phyloP scores from a whole-genome alignment of 768 basidiomycete species.

The Piloderma croceum region DNA sequence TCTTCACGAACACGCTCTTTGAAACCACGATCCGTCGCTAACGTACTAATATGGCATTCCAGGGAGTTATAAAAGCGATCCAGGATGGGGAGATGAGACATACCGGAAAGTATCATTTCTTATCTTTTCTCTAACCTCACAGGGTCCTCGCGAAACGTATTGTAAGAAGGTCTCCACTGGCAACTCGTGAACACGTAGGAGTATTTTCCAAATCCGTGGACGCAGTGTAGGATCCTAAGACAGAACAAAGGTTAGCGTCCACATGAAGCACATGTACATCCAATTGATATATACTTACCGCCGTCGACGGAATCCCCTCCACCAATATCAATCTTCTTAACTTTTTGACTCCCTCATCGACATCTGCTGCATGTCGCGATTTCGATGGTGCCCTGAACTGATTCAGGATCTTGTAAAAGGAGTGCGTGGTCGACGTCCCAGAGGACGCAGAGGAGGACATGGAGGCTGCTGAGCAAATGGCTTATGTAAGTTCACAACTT shows the following conservation, averaged over 20 bases:
- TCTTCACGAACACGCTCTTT: slow-evolving; percentile 96
- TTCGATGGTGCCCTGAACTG: slow-evolving; percentile 63
- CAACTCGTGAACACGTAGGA: slow-evolving; percentile 75
- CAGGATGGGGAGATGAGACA: slow-evolving; percentile 7
- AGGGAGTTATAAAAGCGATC: slow-evolving; percentile 2
- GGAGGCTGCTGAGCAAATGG: no score
- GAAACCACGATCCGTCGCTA: slow-evolving; percentile 96
- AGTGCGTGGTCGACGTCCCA: slow-evolving; percentile 48
- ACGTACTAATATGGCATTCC: slow-evolving; percentile 48
- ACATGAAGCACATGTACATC: not conserved
- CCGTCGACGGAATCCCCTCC: slow-evolving; percentile 79
- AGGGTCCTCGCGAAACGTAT: slow-evolving; percentile 80
- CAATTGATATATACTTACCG: slow-evolving; percentile 43
- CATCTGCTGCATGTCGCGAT: slow-evolving; percentile 54
- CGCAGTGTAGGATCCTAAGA: slow-evolving; percentile 75
- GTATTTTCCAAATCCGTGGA: slow-evolving; percentile 91
- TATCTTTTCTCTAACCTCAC: slow-evolving; percentile 86
- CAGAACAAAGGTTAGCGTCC: not conserved
- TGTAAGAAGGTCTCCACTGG: slow-evolving; percentile 70
- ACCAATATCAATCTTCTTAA: slow-evolving; percentile 83
- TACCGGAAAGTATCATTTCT: slow-evolving; percentile 95
- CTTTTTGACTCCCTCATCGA: slow-evolving; percentile 83
- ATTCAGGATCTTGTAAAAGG: slow-evolving; percentile 76
- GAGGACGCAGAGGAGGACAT: slow-evolving; percentile 20
- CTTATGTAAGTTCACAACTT: no score